Base-by-base conservation (phyloP, 352 stramenopile species). In the Globisporangium paddicum region DNA sequence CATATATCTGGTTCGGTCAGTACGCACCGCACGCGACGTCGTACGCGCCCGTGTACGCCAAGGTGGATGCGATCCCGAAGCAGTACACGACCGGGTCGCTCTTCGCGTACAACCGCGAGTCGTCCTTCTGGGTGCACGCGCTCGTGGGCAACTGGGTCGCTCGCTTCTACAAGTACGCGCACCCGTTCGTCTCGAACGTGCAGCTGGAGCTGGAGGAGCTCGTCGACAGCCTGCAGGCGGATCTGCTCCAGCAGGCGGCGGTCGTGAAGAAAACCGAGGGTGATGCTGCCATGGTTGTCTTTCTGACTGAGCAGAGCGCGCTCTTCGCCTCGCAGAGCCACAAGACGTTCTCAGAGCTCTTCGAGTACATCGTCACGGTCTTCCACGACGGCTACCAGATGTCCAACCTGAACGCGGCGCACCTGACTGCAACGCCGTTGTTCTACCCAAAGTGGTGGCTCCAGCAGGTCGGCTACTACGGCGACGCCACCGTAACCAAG, bases 41-140 rank as follows among this genome's bases (percentile, higher is more conserved):
- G 18, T 98, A 96, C 74, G 85, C 83, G 13, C 95, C 95, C 0
- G 82, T 98, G 59, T 96, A 93, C 66, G 74, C 94, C 14, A 69
- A 80, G 46, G 67, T 81, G 19, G 66, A 64, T 2, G 66, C 71
- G 11, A 60, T 89, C 1, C 86, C 87, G 0, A 34, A 64, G n/a
- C 66, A 79, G 32, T 71, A 86, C 35, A 58, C 80, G 21, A 73
- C 50, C 26, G 80, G 79, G 3, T 94, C 82, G 30, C 62, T 96
- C 8, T 77, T 88, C 19, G 69, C 67, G 13, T 91, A 86, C 38
- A 79, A 90, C 55, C 68, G 69, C 4, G 63, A 74, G 16, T 83
- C 79, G 37, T 75, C 73, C 0, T 96, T 89, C 62, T 96, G 87
- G 87, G 64, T 82, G 18, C 77, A 84, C 58, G 81, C 81, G 45